Evolutionary conservation across 208 protist species (phyloP).

Genomic region (Leishmania lainsoni): DNA sequence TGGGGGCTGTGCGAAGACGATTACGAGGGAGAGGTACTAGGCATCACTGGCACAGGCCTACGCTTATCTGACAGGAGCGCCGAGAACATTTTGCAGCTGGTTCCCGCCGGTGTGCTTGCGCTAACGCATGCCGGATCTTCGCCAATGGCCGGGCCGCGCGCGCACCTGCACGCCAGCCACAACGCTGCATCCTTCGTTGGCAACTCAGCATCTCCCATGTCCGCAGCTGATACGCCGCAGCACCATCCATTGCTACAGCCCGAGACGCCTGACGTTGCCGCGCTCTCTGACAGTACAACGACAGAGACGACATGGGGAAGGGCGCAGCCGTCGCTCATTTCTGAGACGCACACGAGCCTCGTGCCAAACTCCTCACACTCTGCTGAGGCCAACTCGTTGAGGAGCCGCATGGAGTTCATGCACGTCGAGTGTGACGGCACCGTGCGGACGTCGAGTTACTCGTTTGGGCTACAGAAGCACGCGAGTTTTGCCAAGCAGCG

Average conservation of each 20-base stretch:
- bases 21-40: constrained; percentile 13
- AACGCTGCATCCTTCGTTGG: constrained; percentile 8
- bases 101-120: constrained; percentile 54
- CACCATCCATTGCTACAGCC: not conserved
- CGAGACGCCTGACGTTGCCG: constrained; percentile 5
- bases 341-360: constrained; percentile 44
- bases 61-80: not conserved
- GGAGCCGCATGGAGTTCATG: constrained; percentile 70
- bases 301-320: constrained; percentile 23
- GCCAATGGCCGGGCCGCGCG: not conserved
- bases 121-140: constrained; percentile 33
- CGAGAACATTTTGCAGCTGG: constrained; percentile 37
- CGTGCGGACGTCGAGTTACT: constrained; percentile 64
- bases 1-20: constrained; percentile 25
- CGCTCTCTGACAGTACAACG: constrained; percentile 4
- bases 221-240: not conserved
- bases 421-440: constrained; percentile 78
- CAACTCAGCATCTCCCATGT: not conserved
- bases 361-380: constrained; percentile 58
- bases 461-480: constrained; percentile 63
- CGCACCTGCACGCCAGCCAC: constrained; percentile 11
- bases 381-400: constrained; percentile 34
- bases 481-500: constrained; percentile 68
- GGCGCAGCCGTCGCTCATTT: constrained; percentile 17
- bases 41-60: constrained; percentile 1